These are phyloP conservation scores for Pseudozyma hubeiensis DNA, from an alignment of 1,284 basidiomycete species.

Conservation along the genomic window DNA sequence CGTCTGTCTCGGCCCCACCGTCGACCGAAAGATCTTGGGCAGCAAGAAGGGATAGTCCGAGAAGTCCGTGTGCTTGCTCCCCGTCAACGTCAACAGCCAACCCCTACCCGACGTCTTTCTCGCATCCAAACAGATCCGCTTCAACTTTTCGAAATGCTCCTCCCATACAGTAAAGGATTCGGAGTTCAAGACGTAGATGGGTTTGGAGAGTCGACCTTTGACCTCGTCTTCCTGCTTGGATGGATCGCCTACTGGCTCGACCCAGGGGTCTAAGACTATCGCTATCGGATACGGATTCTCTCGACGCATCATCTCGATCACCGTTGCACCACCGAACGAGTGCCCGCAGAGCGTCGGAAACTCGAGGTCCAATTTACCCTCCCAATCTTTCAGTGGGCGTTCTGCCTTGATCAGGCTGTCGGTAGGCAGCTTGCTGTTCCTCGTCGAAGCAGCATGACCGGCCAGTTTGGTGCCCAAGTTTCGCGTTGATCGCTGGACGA, in stretches of 20 bases:
- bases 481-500: slow-evolving; percentile 54
- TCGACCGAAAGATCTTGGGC: slow-evolving; percentile 58
- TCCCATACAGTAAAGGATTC: slow-evolving; percentile 56
- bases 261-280: slow-evolving; percentile 60
- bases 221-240: slow-evolving; percentile 34
- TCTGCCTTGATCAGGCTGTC: slow-evolving; percentile 17
- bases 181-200: slow-evolving; percentile 59
- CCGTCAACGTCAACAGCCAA: slow-evolving; percentile 59
- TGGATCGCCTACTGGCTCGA: slow-evolving; percentile 56
- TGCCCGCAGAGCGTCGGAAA: slow-evolving; percentile 56
- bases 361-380: slow-evolving; percentile 55
- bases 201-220: slow-evolving; percentile 35
- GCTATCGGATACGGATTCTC: slow-evolving; percentile 41
- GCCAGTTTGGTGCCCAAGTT: slow-evolving; percentile 51
- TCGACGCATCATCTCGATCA: slow-evolving; percentile 51
- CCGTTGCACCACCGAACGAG: slow-evolving; percentile 66
- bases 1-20: slow-evolving; percentile 44
- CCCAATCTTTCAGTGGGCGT: slow-evolving; percentile 46
- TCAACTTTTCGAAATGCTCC: slow-evolving; percentile 49
- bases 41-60: slow-evolving; percentile 59
- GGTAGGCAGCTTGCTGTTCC: neutral
- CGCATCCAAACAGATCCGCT: slow-evolving; percentile 48
- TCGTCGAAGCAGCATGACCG: slow-evolving; percentile 7
- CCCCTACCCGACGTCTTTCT: slow-evolving; percentile 38
- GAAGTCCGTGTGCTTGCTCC: slow-evolving; percentile 60